These are phyloP conservation scores for Ustilago sp. DNA, from an alignment of 1,284 basidiomycete species.

Conservation along the genomic window DNA sequence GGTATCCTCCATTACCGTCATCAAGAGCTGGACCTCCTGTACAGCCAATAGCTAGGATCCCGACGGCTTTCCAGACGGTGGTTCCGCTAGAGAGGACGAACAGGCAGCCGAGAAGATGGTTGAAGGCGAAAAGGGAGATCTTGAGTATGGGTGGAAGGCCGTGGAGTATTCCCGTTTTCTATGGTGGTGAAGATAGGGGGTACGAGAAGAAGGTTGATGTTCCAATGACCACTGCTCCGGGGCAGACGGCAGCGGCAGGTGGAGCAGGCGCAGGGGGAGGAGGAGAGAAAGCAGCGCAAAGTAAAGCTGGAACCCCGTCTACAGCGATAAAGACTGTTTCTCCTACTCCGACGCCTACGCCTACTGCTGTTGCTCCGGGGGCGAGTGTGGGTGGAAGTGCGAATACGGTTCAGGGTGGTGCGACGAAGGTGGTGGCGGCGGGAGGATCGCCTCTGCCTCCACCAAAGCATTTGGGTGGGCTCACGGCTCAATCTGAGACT, in stretches of 20 bases:
- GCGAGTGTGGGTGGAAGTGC: neutral
- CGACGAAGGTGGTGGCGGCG: neutral
- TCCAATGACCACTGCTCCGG: neutral
- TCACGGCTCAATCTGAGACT: conserved; percentile 21
- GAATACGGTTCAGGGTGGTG: neutral
- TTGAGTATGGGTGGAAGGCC: conserved; percentile 58
- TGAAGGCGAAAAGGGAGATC: conserved; percentile 51
- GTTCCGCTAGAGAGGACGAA: conserved; percentile 51
- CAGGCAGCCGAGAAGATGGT: conserved; percentile 51
- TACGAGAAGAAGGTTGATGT: conserved; percentile 47
- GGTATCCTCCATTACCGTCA: conserved; percentile 53
- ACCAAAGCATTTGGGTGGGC: conserved; percentile 42
- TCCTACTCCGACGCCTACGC: conserved; percentile 17
- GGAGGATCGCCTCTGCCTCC: conserved; percentile 41
- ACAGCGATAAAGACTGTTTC: conserved; percentile 13
- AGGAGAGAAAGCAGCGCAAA: conserved; percentile 7
- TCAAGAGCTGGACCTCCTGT: conserved; percentile 50
- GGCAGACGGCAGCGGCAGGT: neutral
- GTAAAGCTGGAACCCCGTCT: conserved; percentile 33
- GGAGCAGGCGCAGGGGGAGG: conserved; percentile 1
- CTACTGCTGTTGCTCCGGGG: neutral
- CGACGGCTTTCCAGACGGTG: conserved; percentile 48
- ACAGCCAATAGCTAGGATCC: conserved; percentile 55
- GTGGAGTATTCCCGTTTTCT: conserved; percentile 59
- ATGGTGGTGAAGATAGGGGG: conserved; percentile 48